Evolutionary conservation across 2,329 filamentous ascomycete genomes (phyloP).

Genomic region (Sarocladiaceae sp.): DNA sequence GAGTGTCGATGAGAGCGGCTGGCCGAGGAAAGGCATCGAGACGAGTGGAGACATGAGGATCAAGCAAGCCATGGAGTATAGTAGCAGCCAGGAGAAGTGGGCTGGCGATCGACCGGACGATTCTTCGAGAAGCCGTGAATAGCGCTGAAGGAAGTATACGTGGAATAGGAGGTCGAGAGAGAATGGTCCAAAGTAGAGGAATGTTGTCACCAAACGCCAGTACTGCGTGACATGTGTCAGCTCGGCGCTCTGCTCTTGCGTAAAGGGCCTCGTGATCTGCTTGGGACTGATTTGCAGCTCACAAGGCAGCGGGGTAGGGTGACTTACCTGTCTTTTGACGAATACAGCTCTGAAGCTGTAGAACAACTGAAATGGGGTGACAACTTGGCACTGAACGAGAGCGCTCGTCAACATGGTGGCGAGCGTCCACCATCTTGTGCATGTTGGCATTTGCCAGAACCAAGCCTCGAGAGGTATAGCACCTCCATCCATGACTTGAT

Average conservation of each 20-base stretch:
- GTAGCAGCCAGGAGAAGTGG: conserved; percentile 89
- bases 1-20: conserved; percentile 83
- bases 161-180: conserved; percentile 94
- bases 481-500: conserved; percentile 57
- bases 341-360: conserved; percentile 94
- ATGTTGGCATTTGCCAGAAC: conserved; percentile 98
- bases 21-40: conserved; percentile 91
- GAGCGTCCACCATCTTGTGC: conserved; percentile 95
- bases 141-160: conserved; percentile 96
- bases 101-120: conserved; percentile 87
- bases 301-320: not conserved
- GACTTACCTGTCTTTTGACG: conserved; percentile 77
- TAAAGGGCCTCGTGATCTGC: too few relatives aligned
- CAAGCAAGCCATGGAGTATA: conserved; percentile 78
- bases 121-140: conserved; percentile 92
- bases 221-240: conserved; percentile 55
- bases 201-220: conserved; percentile 93
- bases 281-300: not conserved
- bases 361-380: conserved; percentile 93
- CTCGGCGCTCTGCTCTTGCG: too few relatives aligned
- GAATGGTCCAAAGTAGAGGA: conserved; percentile 94
- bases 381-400: conserved; percentile 86
- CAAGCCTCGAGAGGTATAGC: conserved; percentile 86
- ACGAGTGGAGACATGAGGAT: conserved; percentile 81
- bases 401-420: conserved; percentile 84